Conservation (phyloP, 163 green algal genomes). For the Prototheca cutis region DNA sequence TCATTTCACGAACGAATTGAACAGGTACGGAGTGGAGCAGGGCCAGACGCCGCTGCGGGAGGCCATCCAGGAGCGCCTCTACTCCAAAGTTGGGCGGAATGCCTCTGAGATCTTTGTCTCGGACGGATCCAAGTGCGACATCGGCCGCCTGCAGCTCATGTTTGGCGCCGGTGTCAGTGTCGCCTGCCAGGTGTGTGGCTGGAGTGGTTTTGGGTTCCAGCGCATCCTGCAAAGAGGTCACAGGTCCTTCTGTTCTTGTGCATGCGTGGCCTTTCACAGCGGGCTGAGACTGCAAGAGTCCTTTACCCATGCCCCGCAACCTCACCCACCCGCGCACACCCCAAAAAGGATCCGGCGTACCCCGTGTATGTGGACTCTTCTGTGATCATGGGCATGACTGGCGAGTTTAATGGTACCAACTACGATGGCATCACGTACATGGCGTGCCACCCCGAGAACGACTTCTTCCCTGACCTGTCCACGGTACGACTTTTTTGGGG, state of each 20-base stretch:
- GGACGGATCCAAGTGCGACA: conserved; percentile 99
- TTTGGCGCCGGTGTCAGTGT: conserved; percentile 69
- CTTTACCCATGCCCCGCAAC: neutral
- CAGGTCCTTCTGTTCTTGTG: too few species aligned
- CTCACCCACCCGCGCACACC: too few species aligned
- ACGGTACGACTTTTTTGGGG: conserved; percentile 27
- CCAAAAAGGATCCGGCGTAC: conserved; percentile 94
- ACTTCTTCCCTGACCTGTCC: conserved; percentile 92
- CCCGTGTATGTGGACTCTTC: conserved; percentile 96
- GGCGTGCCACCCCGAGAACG: conserved; percentile 69
- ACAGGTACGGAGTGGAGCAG: conserved; percentile 92
- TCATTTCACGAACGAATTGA: too few species aligned
- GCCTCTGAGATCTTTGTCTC: conserved; percentile 90
- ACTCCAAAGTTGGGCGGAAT: conserved; percentile 53
- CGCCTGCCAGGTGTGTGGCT: conserved; percentile 60
- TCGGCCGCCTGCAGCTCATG: conserved; percentile 89
- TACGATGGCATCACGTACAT: conserved; percentile 95
- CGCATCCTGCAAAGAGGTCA: too few species aligned
- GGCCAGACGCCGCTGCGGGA: conserved; percentile 70
- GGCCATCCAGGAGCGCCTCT: conserved; percentile 71
- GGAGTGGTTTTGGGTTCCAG: too few species aligned
- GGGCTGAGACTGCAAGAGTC: too few species aligned
- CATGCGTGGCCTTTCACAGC: too few species aligned
- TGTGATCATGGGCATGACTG: conserved; percentile 97
- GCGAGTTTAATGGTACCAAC: conserved; percentile 61